phyloP scores from a whole-genome alignment of 2,329 filamentous ascomycete species.

The Trichoderma sp. region DNA sequence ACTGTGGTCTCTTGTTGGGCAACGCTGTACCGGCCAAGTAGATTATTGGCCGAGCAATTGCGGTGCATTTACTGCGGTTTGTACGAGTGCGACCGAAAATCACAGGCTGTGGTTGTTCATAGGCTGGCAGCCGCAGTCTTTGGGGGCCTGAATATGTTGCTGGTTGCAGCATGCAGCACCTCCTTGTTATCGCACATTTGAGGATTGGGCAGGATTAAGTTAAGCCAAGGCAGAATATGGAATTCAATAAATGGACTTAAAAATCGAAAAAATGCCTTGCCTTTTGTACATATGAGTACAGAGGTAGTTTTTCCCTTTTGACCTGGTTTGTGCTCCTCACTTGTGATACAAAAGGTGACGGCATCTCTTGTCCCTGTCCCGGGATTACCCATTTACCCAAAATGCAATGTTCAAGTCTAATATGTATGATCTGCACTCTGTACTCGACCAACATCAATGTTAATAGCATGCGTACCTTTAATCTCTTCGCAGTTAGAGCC shows the following conservation, averaged over 20 bases:
- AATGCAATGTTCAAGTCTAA: not conserved
- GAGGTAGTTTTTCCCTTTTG: not conserved
- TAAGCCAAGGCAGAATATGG: slow-evolving; percentile 3
- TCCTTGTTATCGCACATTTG: not conserved
- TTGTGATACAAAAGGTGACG: not conserved
- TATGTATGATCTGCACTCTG: not conserved
- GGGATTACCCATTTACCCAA: not conserved
- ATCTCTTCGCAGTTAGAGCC: not conserved
- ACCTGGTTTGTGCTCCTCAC: not conserved
- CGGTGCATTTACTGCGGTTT: not conserved
- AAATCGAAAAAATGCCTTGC: not conserved
- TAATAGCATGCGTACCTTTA: not conserved
- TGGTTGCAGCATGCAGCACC: not conserved
- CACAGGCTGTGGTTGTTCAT: not conserved
- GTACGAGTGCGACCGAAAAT: not conserved
- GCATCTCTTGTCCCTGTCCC: not conserved
- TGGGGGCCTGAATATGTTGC: not conserved
- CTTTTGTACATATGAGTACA: not conserved
- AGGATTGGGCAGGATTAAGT: not conserved
- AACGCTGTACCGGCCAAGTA: not conserved
- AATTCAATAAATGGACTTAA: not conserved
- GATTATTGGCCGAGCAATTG: not conserved
- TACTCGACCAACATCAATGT: not conserved
- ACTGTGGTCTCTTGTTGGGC: not conserved
- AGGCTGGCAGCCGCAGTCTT: not conserved